Evolutionary conservation across 495 filamentous ascomycete genomes (phyloP).

Genomic region (Lasiosphaeriaceae sp.): DNA sequence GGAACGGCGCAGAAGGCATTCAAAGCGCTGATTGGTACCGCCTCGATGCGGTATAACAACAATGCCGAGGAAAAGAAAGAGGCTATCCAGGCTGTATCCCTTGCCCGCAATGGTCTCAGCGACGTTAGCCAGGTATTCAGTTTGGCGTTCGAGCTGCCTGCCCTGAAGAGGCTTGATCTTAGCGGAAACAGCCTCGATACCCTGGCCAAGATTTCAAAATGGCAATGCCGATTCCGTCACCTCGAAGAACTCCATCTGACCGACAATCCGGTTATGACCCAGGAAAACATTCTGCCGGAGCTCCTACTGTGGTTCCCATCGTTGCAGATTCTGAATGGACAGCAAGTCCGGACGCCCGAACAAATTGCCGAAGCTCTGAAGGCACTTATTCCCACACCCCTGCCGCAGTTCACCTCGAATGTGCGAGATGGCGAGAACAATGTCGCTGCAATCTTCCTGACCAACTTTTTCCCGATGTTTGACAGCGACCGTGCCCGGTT

Average conservation of each 20-base stretch:
- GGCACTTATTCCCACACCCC: slow-evolving; percentile 45
- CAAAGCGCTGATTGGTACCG: slow-evolving; percentile 79
- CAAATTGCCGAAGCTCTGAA: slow-evolving; percentile 51
- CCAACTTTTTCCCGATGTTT: slow-evolving; percentile 68
- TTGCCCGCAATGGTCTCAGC: slow-evolving; percentile 71
- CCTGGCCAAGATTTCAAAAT: slow-evolving; percentile 67
- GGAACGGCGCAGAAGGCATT: slow-evolving; percentile 83
- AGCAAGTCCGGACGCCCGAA: slow-evolving; percentile 65
- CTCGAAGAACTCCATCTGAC: slow-evolving; percentile 75
- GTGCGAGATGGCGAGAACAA: slow-evolving; percentile 69
- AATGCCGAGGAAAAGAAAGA: slow-evolving; percentile 61
- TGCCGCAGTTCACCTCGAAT: slow-evolving; percentile 64
- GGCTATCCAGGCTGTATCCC: slow-evolving; percentile 69
- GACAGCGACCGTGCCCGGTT: slow-evolving; percentile 67
- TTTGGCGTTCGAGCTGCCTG: slow-evolving; percentile 71
- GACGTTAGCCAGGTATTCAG: slow-evolving; percentile 65
- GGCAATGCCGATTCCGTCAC: slow-evolving; percentile 71
- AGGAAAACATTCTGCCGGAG: slow-evolving; percentile 61
- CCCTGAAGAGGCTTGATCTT: slow-evolving; percentile 79
- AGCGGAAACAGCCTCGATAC: slow-evolving; percentile 71
- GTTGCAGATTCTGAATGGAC: slow-evolving; percentile 66
- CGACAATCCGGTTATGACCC: slow-evolving; percentile 67
- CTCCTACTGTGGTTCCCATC: slow-evolving; percentile 77
- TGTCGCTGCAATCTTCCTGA: slow-evolving; percentile 71
- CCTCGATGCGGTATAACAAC: slow-evolving; percentile 62